Percentiles rank a stretch among this genome's conserved stretches.
These are phyloP conservation scores for Brasenia schreberi DNA, from an alignment of 164 flowering plant species.

Conservation along the genomic window DNA sequence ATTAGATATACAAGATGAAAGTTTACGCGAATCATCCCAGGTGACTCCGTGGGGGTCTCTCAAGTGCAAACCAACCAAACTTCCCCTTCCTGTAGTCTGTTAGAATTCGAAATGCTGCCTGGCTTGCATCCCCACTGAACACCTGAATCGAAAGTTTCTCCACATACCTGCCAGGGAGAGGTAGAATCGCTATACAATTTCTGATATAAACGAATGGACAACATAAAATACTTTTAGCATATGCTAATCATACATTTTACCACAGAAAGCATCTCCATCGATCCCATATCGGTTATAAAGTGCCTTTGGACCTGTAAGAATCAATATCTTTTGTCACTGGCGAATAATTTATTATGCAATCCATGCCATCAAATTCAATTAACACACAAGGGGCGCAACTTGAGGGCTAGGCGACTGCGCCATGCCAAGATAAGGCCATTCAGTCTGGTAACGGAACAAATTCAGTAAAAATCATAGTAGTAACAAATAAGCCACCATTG, in stretches of 20 bases:
- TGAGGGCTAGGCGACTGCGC: too few relatives aligned
- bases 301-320: slow-evolving; percentile 38
- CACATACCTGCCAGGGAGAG: slow-evolving; percentile 45
- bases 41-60: slow-evolving; percentile 62
- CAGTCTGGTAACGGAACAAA: too few relatives aligned
- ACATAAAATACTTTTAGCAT: neutral
- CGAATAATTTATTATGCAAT: too few relatives aligned
- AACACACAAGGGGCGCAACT: too few relatives aligned
- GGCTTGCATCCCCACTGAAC: slow-evolving; percentile 74
- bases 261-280: slow-evolving; percentile 46
- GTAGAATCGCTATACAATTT: neutral
- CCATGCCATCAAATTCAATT: neutral
- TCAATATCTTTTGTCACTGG: too few relatives aligned
- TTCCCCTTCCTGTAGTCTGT: slow-evolving; percentile 86
- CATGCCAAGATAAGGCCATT: too few relatives aligned
- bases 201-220: neutral
- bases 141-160: slow-evolving; percentile 57
- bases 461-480: too few relatives aligned
- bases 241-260: slow-evolving; percentile 49
- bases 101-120: slow-evolving; percentile 84
- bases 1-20: neutral
- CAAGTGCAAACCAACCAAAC: slow-evolving; percentile 84
- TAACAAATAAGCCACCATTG: too few relatives aligned
- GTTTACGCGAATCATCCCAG: neutral
- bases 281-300: slow-evolving; percentile 66